These are phyloP conservation scores for Porphyra umbilicalis DNA, from an alignment of 31 red algal genomes.

Conservation along the genomic window DNA sequence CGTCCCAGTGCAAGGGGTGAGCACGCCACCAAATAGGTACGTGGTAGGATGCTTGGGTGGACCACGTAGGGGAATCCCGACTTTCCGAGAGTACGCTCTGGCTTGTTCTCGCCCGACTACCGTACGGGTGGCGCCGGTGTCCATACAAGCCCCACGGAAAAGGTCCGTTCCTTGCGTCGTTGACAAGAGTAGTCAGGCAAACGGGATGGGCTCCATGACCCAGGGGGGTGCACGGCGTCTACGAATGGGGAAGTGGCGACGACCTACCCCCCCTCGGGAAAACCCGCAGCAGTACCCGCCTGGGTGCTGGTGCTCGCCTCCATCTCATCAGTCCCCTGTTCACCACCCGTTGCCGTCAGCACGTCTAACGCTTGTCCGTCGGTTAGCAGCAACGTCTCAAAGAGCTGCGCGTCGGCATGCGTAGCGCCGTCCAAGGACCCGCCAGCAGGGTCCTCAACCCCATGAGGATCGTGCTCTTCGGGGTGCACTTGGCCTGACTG, in stretches of 20 bases:
- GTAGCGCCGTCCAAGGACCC: background rate
- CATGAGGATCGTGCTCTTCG: background rate
- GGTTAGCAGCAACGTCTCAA: background rate
- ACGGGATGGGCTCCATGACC: background rate
- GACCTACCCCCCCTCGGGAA: background rate
- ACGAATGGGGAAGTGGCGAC: background rate
- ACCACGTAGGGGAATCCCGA: background rate
- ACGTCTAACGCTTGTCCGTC: background rate
- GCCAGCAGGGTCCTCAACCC: background rate
- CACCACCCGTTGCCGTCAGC: no score
- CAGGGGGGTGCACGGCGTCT: background rate
- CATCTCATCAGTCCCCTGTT: no score
- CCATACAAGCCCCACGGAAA: slow-evolving; percentile 1
- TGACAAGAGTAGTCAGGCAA: background rate
- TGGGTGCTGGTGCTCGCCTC: background rate
- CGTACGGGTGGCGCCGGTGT: background rate
- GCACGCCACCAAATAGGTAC: background rate
- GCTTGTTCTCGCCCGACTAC: background rate
- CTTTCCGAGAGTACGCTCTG: background rate
- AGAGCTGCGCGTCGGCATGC: background rate
- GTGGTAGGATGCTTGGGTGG: background rate
- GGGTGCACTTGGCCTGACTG: background rate
- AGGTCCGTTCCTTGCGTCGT: background rate
- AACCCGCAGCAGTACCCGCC: background rate
- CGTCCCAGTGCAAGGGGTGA: slow-evolving; percentile 2